A percentile compares a stretch with the other conserved stretches of the same genome.
These are phyloP conservation scores for Orbilia brochopaga DNA, from an alignment of 2,329 filamentous ascomycete genomes.

Conservation along the genomic window DNA sequence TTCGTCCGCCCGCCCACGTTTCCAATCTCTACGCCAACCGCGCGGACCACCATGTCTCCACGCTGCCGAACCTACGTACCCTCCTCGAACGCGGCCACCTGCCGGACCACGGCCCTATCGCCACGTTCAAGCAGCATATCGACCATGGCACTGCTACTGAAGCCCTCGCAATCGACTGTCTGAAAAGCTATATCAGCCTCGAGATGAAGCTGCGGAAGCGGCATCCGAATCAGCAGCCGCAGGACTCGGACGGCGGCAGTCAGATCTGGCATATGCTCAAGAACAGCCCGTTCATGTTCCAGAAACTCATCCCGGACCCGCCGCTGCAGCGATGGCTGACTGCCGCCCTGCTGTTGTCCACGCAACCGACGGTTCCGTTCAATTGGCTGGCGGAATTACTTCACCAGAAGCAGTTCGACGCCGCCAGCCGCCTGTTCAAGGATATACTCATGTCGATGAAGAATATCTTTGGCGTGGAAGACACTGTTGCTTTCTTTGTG, in stretches of 20 bases:
- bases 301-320: background rate
- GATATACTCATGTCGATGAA: conserved; percentile 12
- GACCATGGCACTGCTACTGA: background rate
- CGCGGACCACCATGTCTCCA: conserved; percentile 35
- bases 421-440: background rate
- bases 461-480: conserved; percentile 5
- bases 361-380: conserved; percentile 15
- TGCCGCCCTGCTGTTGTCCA: conserved; percentile 28
- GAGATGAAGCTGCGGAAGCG: background rate
- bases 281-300: background rate
- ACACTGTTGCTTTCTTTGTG: conserved; percentile 19
- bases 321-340: conserved; percentile 19
- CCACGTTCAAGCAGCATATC: conserved; percentile 5
- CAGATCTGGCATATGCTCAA: conserved; percentile 5
- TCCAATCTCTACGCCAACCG: conserved; percentile 26
- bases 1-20: conserved; percentile 24
- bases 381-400: conserved; percentile 9
- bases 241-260: conserved; percentile 1
- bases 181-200: background rate
- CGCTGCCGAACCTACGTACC: conserved; percentile 11
- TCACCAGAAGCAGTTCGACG: background rate
- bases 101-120: conserved; percentile 8
- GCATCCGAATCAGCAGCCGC: background rate
- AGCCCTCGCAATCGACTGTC: conserved; percentile 5
- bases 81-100: conserved; percentile 13